A percentile compares a stretch with the other conserved stretches of the same genome.
Conservation (phyloP, 306 rosid species). For the Vigna unguiculata region DNA sequence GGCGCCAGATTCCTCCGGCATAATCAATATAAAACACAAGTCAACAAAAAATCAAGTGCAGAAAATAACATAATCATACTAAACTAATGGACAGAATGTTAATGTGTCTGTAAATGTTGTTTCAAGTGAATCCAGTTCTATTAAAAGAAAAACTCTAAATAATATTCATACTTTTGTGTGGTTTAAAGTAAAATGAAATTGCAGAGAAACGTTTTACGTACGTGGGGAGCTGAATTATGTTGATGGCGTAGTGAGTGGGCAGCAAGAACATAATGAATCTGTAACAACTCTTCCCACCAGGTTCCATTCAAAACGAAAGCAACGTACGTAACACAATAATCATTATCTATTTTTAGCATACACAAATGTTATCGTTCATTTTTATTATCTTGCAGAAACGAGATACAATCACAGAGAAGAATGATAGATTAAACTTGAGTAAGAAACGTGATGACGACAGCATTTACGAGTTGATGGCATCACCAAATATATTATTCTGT, state of each 20-base stretch:
- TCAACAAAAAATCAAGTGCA: conserved; percentile 44
- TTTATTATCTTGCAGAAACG: too few relatives aligned
- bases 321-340: not conserved
- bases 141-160: not conserved
- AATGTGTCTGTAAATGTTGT: not conserved
- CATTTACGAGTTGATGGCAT: too few relatives aligned
- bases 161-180: not conserved
- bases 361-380: too few relatives aligned
- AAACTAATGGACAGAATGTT: not conserved
- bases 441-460: too few relatives aligned
- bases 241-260: conserved; percentile 51
- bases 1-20: not conserved
- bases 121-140: not conserved
- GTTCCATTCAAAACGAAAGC: conserved; percentile 24
- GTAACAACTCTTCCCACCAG: conserved; percentile 23
- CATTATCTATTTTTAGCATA: too few relatives aligned
- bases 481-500: too few relatives aligned
- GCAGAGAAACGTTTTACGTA: conserved; percentile 21
- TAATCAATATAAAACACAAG: conserved; percentile 33
- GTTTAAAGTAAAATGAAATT: conserved; percentile 34
- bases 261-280: conserved; percentile 46
- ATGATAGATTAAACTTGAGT: too few relatives aligned
- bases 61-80: conserved; percentile 37
- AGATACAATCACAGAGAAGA: too few relatives aligned
- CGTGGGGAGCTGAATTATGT: conserved; percentile 63